Evolutionary conservation across 768 basidiomycete species (phyloP), one percentile per base, ranked within the genome.

Genomic region (Russula virescens): DNA sequence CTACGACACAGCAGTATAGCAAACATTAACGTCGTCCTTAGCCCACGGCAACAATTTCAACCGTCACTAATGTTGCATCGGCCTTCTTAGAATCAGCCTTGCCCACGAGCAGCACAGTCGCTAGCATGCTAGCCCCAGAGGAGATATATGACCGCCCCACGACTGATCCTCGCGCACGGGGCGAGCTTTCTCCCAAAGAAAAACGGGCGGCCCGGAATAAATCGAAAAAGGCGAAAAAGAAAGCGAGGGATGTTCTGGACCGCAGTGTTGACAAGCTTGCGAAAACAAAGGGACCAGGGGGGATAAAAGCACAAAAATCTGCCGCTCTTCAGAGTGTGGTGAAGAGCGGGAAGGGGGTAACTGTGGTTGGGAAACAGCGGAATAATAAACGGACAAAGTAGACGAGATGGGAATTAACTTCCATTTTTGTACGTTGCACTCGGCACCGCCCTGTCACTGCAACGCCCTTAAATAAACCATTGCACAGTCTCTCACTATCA

Each of bases 121-220:
- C 87, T 2, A 87, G 85, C 4, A 88, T 94, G 80, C 81, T 99
- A 47, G 93, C 97, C 0, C 97, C 97, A 1, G 94, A 98, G 72
- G 97, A 99, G 74, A 77, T 98, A 16, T 88, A 89, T 68, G 78
- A 86, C 0, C 82, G 89, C 0, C 73, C 80, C 3, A 70, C 83
- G 0, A 74, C 81, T 3, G 80, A 81, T 52, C 78, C 82, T 25
- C 84, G 84, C 46, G 81, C 86, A 2, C 81, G 84, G 46, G 86
- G 85, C 53, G 96, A 98, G 73, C 77, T 98, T 53, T 92, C 91
- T 3, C 91, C 95, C 0, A 73, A 77, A 21, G 88, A 98, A 76
- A 97, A 97, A 76, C 85, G 85, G 54, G 75, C 86, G 0, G 72
- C 83, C 38, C 85, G 85, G 58, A 80, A 81, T 66, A 88, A 85